Percentiles rank a stretch among this genome's conserved stretches.
Conservation (phyloP, 306 rosid species). For the Ziziphus jujuba region DNA sequence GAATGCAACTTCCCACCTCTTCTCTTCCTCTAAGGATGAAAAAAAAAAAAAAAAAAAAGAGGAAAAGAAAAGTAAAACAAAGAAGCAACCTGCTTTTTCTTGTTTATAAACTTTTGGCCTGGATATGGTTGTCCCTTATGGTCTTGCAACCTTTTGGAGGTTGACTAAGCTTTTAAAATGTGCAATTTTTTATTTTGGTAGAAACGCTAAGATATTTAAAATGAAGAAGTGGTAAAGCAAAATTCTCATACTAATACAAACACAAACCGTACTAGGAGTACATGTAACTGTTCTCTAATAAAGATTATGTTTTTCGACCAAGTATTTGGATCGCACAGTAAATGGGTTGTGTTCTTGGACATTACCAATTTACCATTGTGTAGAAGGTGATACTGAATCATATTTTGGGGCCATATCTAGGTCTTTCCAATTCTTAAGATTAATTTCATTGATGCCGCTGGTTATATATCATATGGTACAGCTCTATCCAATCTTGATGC, state of each 20-base stretch:
- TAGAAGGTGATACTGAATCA: neutral
- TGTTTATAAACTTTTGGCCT: conserved; percentile 21
- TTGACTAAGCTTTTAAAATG: conserved; percentile 27
- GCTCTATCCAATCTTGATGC: neutral
- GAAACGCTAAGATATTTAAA: conserved; percentile 12
- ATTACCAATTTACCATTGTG: neutral
- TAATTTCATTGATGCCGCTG: no score
- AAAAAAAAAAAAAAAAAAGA: neutral
- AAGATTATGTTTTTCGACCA: neutral
- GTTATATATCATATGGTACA: neutral
- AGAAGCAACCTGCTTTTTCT: conserved; percentile 34
- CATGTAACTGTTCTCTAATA: neutral
- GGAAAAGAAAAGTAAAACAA: neutral
- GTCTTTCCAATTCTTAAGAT: neutral
- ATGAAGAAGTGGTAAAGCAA: conserved; percentile 11
- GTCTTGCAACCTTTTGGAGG: conserved; percentile 32
- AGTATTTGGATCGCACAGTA: neutral
- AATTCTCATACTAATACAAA: neutral
- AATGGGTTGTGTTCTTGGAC: neutral
- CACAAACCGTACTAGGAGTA: neutral
- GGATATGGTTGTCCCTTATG: conserved; percentile 28
- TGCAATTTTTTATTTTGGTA: conserved; percentile 30
- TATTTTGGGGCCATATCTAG: neutral
- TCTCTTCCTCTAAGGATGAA: neutral
- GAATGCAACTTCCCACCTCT: conserved; percentile 21